Evolutionary conservation across 345 rosid species (phyloP).

Genomic region (Syzygium oleosum): DNA sequence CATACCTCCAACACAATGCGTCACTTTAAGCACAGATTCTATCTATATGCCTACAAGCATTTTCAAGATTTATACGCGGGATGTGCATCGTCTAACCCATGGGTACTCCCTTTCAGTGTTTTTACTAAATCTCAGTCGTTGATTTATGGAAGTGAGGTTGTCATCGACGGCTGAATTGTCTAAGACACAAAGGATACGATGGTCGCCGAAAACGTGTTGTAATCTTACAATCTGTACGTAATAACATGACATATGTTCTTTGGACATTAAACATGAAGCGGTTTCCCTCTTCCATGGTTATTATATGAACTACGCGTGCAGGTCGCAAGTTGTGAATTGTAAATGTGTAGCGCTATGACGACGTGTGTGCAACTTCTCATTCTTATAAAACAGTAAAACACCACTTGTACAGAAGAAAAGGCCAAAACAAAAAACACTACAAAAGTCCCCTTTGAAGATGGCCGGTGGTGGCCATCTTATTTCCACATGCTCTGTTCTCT

Average conservation of each 20-base stretch:
- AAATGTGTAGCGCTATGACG: not conserved
- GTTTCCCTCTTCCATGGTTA: not conserved
- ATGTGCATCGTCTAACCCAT: not conserved
- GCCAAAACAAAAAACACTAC: not conserved
- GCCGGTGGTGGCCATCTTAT: not conserved
- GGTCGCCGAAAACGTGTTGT: not conserved
- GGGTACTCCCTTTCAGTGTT: not conserved
- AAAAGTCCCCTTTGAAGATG: not conserved
- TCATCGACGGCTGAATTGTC: not conserved
- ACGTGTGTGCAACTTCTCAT: not conserved
- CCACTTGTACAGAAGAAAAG: not conserved
- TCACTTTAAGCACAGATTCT: not conserved
- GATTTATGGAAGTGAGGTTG: not conserved
- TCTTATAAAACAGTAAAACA: not conserved
- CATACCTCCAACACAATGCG: not conserved
- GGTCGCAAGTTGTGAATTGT: not conserved
- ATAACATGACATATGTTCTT: not conserved
- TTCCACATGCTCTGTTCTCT: not conserved
- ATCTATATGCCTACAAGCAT: not conserved
- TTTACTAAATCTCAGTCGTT: not conserved
- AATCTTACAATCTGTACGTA: not conserved
- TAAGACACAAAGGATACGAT: not conserved
- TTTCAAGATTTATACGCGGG: not conserved
- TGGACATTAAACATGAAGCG: not conserved
- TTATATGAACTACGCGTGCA: not conserved